Evolutionary conservation across 352 stramenopile species (phyloP).

Genomic region (Phytophthora cryptogea): DNA sequence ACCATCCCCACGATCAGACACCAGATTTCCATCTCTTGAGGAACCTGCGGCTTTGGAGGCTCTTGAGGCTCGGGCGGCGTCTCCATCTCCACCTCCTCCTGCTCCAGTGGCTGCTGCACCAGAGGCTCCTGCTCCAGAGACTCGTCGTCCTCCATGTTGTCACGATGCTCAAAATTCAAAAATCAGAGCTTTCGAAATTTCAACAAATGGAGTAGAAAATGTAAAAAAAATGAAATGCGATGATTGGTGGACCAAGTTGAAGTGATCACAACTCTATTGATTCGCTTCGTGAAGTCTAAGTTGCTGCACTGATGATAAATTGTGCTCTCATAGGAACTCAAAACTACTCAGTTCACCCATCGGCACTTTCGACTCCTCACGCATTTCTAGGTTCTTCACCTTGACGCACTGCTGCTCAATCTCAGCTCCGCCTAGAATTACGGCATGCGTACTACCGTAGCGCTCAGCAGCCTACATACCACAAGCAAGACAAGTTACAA

Average conservation of each 20-base stretch:
- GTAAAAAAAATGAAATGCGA: no score
- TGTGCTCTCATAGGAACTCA: constrained; percentile 32
- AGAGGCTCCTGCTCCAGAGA: background rate
- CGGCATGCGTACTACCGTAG: constrained; percentile 63
- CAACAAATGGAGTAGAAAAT: no score
- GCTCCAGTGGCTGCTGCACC: constrained; percentile 7
- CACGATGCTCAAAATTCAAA: no score
- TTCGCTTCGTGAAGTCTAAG: background rate
- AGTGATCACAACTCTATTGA: background rate
- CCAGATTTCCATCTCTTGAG: constrained; percentile 24
- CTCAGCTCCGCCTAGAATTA: constrained; percentile 80
- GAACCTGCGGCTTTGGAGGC: constrained; percentile 1
- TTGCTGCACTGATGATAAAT: no score
- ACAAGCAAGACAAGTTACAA: constrained; percentile 1
- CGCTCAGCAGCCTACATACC: constrained; percentile 63
- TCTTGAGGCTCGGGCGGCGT: constrained; percentile 5
- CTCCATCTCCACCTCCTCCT: constrained; percentile 10
- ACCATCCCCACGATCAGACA: constrained; percentile 37
- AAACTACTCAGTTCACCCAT: constrained; percentile 35
- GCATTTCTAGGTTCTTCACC: constrained; percentile 76
- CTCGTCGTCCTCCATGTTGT: constrained; percentile 10
- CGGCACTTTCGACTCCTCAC: constrained; percentile 56
- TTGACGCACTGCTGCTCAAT: constrained; percentile 63
- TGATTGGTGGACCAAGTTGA: background rate
- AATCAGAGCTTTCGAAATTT: no score